phyloP scores from a whole-genome alignment of 2,329 filamentous ascomycete genomes.

The Mycocentrospora acerina region DNA sequence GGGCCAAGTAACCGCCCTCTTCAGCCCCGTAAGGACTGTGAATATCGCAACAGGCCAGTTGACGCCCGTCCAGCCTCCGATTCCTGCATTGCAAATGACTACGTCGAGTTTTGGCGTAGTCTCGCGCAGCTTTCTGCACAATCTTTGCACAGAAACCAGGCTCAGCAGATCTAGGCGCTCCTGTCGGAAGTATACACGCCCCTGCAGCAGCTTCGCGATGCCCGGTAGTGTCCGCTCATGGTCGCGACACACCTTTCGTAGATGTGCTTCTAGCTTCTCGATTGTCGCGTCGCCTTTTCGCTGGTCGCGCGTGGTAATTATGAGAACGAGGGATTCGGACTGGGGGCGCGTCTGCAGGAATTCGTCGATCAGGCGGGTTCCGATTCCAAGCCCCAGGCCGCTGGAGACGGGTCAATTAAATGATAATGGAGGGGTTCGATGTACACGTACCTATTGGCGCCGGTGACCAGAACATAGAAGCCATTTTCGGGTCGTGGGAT shows the following conservation, averaged over 20 bases:
- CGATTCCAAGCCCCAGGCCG: conserved; percentile 82
- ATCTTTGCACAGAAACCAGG: conserved; percentile 56
- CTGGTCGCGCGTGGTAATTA: conserved; percentile 78
- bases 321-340: conserved; percentile 70
- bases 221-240: conserved; percentile 40
- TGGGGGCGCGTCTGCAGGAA: conserved; percentile 72
- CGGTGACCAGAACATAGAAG: conserved; percentile 71
- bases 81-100: conserved; percentile 83
- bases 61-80: conserved; percentile 82
- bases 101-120: conserved; percentile 72
- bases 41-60: conserved; percentile 65
- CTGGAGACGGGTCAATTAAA: conserved; percentile 53
- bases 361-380: conserved; percentile 83
- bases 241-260: conserved; percentile 50
- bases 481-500: conserved; percentile 32
- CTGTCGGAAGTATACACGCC: conserved; percentile 54
- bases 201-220: conserved; percentile 44
- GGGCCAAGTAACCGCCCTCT: conserved; percentile 74
- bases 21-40: conserved; percentile 60
- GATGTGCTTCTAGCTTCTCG: conserved; percentile 62
- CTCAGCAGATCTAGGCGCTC: conserved; percentile 61
- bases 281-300: conserved; percentile 75
- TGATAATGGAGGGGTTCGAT: rapidly evolving
- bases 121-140: conserved; percentile 55
- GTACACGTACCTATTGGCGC: conserved; percentile 72